Evolutionary conservation across 1,139 yeast species (phyloP).

Genomic region (Candida smagusa): DNA sequence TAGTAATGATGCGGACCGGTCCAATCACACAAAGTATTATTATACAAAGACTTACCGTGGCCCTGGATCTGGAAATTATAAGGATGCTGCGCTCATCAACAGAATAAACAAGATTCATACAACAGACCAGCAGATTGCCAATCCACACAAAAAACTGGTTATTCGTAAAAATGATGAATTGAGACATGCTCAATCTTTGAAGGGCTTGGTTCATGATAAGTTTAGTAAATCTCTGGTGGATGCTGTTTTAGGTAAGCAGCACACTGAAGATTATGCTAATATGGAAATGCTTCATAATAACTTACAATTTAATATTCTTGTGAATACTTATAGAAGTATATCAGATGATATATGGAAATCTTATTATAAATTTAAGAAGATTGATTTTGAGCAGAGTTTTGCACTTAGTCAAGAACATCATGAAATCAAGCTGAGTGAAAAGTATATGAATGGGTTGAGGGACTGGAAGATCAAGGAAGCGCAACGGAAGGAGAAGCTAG

Average conservation of each 20-base stretch:
- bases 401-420: constrained; percentile 17
- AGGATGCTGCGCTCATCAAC: constrained; percentile 43
- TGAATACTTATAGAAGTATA: constrained; percentile 41
- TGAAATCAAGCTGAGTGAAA: constrained; percentile 10
- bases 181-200: constrained; percentile 27
- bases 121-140: constrained; percentile 14
- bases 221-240: constrained; percentile 34
- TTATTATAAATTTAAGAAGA: constrained; percentile 37
- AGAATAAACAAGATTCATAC: constrained; percentile 34
- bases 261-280: constrained; percentile 37
- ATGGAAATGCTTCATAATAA: constrained; percentile 46
- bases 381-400: constrained; percentile 39
- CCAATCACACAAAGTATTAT: constrained; percentile 36
- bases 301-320: constrained; percentile 39
- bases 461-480: constrained; percentile 19
- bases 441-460: constrained; percentile 13
- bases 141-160: constrained; percentile 12
- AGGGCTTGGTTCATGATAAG: constrained; percentile 39
- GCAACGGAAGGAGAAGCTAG: constrained; percentile 17
- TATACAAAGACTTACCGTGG: constrained; percentile 43
- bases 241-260: constrained; percentile 26
- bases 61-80: constrained; percentile 47
- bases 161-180: constrained; percentile 2
- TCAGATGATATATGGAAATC: constrained; percentile 39
- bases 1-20: constrained; percentile 35